Evolutionary conservation across 2,329 filamentous ascomycete species (phyloP).

Genomic region (Diaporthe ampelina): DNA sequence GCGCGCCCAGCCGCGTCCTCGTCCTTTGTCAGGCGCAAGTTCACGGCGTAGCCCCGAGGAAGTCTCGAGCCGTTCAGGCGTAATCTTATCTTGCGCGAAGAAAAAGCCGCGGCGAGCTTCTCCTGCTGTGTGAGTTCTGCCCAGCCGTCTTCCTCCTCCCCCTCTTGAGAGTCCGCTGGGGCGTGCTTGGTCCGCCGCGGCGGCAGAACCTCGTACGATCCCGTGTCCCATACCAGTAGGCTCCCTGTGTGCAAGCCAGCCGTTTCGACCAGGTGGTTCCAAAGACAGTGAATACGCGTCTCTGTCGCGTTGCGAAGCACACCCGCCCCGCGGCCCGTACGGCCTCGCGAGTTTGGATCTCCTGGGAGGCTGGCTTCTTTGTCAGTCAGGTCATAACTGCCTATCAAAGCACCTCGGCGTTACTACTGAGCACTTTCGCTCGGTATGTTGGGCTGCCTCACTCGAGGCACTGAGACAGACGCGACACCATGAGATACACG

Average conservation of each 20-base stretch:
- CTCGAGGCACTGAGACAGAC: neutral
- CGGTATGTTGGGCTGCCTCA: neutral
- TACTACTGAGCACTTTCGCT: too few relatives aligned
- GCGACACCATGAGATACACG: neutral
- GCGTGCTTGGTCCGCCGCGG: constrained; percentile 50
- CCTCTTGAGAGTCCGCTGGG: constrained; percentile 44
- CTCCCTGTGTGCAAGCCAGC: constrained; percentile 68
- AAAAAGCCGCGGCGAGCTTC: constrained; percentile 66
- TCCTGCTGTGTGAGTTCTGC: constrained; percentile 53
- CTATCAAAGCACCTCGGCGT: neutral
- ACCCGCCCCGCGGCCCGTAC: constrained; percentile 46
- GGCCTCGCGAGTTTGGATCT: constrained; percentile 63
- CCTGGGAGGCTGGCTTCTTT: constrained; percentile 61
- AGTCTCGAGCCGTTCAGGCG: constrained; percentile 67
- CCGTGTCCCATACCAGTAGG: constrained; percentile 74
- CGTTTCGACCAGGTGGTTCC: constrained; percentile 74
- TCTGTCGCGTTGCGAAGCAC: constrained; percentile 72
- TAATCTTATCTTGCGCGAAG: constrained; percentile 68
- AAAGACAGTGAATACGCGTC: constrained; percentile 72
- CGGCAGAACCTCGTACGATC: constrained; percentile 68
- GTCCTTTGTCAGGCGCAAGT: constrained; percentile 62
- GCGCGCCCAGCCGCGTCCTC: constrained; percentile 40
- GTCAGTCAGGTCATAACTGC: neutral
- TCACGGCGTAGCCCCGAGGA: constrained; percentile 66
- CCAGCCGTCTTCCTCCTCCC: neutral